Percentiles rank a stretch among this genome's conserved stretches.
phyloP scores from a whole-genome alignment of 495 filamentous ascomycete species.

The Penicillium bovifimosum region DNA sequence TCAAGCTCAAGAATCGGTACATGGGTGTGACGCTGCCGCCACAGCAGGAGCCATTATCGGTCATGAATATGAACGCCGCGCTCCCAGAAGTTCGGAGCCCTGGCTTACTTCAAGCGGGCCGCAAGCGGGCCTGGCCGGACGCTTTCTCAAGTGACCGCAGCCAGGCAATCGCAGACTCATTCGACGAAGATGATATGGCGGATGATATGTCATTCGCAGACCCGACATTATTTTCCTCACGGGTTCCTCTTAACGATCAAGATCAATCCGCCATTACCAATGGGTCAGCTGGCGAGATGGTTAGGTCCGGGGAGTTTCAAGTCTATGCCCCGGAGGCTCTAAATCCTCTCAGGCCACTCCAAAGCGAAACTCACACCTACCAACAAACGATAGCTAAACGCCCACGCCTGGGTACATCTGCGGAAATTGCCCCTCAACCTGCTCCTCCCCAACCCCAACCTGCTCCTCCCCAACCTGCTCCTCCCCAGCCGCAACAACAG shows the following conservation, averaged over 20 bases:
- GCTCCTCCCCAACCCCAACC: no score
- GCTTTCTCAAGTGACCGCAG: constrained; percentile 23
- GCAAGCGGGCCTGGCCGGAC: constrained; percentile 36
- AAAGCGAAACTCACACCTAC: background rate
- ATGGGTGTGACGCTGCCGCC: constrained; percentile 26
- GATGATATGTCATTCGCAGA: constrained; percentile 27
- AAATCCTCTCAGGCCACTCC: background rate
- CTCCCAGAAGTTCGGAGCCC: constrained; percentile 37
- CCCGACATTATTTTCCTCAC: constrained; percentile 13
- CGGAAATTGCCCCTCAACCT: background rate
- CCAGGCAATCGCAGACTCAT: constrained; percentile 33
- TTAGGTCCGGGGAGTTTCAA: constrained; percentile 2
- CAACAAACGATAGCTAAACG: constrained; percentile 29
- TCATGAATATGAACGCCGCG: constrained; percentile 6
- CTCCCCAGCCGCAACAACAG: no score
- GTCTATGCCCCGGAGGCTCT: constrained; percentile 1
- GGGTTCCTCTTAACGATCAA: constrained; percentile 27
- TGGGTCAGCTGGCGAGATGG: background rate
- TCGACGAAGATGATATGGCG: constrained; percentile 35
- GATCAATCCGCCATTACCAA: background rate
- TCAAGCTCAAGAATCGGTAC: constrained; percentile 39
- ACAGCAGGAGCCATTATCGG: constrained; percentile 6
- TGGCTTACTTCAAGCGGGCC: constrained; percentile 34
- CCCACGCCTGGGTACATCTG: constrained; percentile 22
- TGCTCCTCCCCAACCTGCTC: background rate